phyloP scores from a whole-genome alignment of 192 early-diverging fungal genomes.

The Coemansia sp. region DNA sequence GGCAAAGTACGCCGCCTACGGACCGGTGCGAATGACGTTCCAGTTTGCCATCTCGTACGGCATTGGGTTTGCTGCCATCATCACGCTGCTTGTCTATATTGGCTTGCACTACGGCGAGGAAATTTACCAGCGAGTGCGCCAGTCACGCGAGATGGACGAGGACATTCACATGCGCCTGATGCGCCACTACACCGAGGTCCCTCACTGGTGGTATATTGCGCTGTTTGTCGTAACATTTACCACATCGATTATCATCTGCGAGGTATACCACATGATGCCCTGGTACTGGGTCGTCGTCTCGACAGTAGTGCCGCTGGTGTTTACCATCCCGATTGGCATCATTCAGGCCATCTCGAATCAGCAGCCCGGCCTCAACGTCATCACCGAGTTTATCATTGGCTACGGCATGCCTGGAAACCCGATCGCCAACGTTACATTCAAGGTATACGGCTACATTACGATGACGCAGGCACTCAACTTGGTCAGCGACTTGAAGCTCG shows the following conservation, averaged over 20 bases:
- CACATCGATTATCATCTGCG: conserved; percentile 43
- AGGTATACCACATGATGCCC: conserved; percentile 56
- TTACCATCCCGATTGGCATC: conserved; percentile 80
- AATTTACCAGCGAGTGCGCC: conserved; percentile 62
- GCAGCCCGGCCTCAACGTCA: conserved; percentile 77
- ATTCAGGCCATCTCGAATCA: conserved; percentile 79
- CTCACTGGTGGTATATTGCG: conserved; percentile 74
- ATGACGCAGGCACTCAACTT: conserved; percentile 80
- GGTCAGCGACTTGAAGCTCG: conserved; percentile 69
- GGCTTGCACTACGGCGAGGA: conserved; percentile 71
- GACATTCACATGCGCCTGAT: conserved; percentile 78
- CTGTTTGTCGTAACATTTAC: conserved; percentile 48
- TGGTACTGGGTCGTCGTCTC: conserved; percentile 78
- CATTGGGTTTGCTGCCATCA: conserved; percentile 68
- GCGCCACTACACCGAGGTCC: conserved; percentile 74
- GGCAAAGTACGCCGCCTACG: conserved; percentile 63
- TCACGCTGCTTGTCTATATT: conserved; percentile 73
- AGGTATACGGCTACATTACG: conserved; percentile 80
- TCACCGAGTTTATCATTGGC: conserved; percentile 86
- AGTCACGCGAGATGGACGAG: conserved; percentile 62
- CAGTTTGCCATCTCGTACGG: conserved; percentile 76
- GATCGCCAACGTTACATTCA: conserved; percentile 85
- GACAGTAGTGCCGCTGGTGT: conserved; percentile 63
- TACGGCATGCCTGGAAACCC: conserved; percentile 79
- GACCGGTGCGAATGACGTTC: conserved; percentile 70